phyloP scores from a whole-genome alignment of 352 stramenopile genomes.

The Globisporangium okanoganense region DNA sequence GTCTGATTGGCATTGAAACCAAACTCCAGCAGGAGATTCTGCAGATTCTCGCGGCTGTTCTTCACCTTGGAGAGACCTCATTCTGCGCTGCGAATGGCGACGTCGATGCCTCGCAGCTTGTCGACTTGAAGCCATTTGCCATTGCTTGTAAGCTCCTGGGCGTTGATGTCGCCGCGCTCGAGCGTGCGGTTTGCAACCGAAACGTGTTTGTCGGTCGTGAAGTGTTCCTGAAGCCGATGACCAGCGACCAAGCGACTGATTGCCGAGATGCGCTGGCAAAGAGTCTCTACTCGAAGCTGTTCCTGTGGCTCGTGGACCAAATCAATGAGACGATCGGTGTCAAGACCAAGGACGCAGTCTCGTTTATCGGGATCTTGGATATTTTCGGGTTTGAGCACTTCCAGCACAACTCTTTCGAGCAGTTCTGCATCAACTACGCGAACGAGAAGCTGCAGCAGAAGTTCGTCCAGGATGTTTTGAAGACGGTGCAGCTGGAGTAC shows the following conservation, averaged over 20 bases:
- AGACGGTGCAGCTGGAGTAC: constrained; percentile 94
- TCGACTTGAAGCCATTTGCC: constrained; percentile 51
- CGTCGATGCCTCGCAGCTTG: constrained; percentile 67
- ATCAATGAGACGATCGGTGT: constrained; percentile 92
- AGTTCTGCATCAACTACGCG: constrained; percentile 95
- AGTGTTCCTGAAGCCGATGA: constrained; percentile 82
- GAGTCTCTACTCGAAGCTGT: constrained; percentile 93
- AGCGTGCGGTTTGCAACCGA: constrained; percentile 70
- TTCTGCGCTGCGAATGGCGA: constrained; percentile 80
- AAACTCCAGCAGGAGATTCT: constrained; percentile 86
- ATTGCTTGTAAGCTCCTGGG: constrained; percentile 59
- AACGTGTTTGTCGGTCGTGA: constrained; percentile 83
- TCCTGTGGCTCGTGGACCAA: constrained; percentile 93
- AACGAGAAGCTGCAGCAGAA: constrained; percentile 94
- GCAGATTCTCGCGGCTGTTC: constrained; percentile 82
- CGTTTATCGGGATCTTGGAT: constrained; percentile 95
- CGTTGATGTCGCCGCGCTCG: constrained; percentile 47
- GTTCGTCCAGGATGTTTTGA: constrained; percentile 89
- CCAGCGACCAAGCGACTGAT: constrained; percentile 72
- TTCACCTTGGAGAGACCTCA: constrained; percentile 91
- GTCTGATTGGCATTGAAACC: constrained; percentile 84
- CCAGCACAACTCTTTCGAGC: constrained; percentile 94
- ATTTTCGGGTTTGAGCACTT: constrained; percentile 99
- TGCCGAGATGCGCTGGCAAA: constrained; percentile 94
- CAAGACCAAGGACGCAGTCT: constrained; percentile 31